Percentiles rank a stretch among this genome's conserved stretches.
Conservation (phyloP, 164 flowering plant species). For the Aristolochia contorta region DNA sequence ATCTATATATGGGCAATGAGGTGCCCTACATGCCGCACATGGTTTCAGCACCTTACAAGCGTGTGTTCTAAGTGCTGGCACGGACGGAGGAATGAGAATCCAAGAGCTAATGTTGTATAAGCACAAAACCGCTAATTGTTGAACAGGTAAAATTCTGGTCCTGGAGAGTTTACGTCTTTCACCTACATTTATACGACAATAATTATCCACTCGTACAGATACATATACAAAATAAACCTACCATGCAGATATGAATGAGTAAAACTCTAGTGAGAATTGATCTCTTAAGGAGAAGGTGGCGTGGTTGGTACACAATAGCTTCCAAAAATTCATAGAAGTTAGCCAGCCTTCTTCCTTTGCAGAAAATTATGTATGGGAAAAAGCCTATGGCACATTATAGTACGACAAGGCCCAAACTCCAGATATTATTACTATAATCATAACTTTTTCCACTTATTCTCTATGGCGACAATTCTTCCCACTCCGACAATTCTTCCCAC, state of each 20-base stretch:
- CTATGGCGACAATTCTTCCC: slow-evolving; percentile 65
- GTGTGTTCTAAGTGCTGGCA: no score
- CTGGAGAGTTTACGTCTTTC: no score
- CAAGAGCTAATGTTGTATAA: no score
- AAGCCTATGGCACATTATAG: slow-evolving; percentile 95
- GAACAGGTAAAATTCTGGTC: no score
- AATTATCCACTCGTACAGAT: no score
- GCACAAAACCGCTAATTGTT: no score
- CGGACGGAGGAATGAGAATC: no score
- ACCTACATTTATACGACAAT: no score
- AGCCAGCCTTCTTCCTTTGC: slow-evolving; percentile 73
- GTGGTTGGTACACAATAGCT: slow-evolving; percentile 71
- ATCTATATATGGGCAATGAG: no score
- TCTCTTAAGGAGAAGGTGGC: slow-evolving; percentile 90
- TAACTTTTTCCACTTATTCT: slow-evolving; percentile 88
- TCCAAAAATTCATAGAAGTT: slow-evolving; percentile 86
- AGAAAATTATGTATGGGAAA: slow-evolving; percentile 73
- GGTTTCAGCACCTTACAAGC: no score
- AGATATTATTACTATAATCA: slow-evolving; percentile 85
- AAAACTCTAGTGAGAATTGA: slow-evolving; percentile 98
- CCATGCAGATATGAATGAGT: slow-evolving; percentile 89
- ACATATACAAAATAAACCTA: slow-evolving; percentile 27
- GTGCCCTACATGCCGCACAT: no score
- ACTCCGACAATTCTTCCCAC: no score
- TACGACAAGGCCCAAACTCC: slow-evolving; percentile 95